A percentile compares a stretch with the other conserved stretches of the same genome.
phyloP scores from a whole-genome alignment of 495 filamentous ascomycete species.

The Penicillium psychrofluorescens region DNA sequence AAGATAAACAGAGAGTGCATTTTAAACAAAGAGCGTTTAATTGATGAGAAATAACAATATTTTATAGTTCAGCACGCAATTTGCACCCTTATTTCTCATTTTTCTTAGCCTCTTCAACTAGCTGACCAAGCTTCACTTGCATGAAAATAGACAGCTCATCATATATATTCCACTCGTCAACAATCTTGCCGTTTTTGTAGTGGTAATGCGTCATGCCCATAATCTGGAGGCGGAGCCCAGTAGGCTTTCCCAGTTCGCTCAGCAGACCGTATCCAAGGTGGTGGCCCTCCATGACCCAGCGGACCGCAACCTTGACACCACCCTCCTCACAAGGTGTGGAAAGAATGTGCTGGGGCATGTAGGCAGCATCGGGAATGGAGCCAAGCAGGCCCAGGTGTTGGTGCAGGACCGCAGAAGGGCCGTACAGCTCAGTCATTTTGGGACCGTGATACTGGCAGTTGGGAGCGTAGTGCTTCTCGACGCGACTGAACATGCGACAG shows the following conservation, averaged over 20 bases:
- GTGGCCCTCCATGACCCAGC: conserved; percentile 2
- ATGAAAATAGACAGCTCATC: conserved; percentile 1
- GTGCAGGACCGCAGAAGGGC: neutral
- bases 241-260: conserved; percentile 1
- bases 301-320: neutral
- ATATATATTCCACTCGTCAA: conserved; percentile 4
- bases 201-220: conserved; percentile 3
- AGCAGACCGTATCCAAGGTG: neutral
- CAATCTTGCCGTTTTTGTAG: neutral
- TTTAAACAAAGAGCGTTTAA: too few species aligned
- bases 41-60: too few species aligned
- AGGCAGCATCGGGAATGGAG: conserved; percentile 1
- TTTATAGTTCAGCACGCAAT: too few species aligned
- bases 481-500: neutral
- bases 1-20: too few species aligned
- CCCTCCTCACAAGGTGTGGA: conserved; percentile 1
- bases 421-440: conserved; percentile 2
- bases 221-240: neutral
- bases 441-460: conserved; percentile 2
- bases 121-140: conserved; percentile 1
- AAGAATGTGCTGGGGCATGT: conserved; percentile 2
- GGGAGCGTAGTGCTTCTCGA: neutral
- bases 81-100: neutral
- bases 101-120: neutral
- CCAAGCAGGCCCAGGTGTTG: conserved; percentile 2